These are phyloP conservation scores for Xerocomellus dryophilus DNA, from an alignment of 768 basidiomycete genomes.

Conservation along the genomic window DNA sequence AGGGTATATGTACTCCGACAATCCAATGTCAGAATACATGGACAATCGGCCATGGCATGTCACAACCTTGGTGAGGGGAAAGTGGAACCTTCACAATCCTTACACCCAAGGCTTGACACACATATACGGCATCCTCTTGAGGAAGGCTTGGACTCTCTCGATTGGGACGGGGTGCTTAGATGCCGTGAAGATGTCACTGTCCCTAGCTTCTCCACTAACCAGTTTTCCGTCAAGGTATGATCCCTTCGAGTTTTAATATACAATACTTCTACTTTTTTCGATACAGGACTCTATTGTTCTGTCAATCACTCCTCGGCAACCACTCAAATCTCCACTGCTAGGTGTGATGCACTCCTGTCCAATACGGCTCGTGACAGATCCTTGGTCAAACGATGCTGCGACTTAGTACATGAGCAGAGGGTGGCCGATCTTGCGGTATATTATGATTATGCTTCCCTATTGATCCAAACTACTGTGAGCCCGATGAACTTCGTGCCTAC, in stretches of 20 bases:
- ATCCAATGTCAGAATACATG: constrained; percentile 34
- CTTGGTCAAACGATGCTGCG: constrained; percentile 35
- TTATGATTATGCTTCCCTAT: not conserved
- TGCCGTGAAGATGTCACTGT: constrained; percentile 37
- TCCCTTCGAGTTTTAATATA: not conserved
- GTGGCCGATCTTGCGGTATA: not conserved
- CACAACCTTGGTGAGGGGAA: constrained; percentile 48
- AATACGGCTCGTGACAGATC: constrained; percentile 58
- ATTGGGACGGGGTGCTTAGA: constrained; percentile 59
- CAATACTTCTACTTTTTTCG: not conserved
- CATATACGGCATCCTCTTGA: constrained; percentile 12
- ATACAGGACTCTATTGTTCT: constrained; percentile 59
- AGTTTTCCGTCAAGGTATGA: constrained; percentile 50
- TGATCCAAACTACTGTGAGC: not conserved
- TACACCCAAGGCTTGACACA: constrained; percentile 10
- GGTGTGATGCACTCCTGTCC: constrained; percentile 46
- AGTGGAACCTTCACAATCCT: constrained; percentile 44
- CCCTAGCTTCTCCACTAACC: constrained; percentile 46
- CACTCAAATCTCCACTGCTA: constrained; percentile 34
- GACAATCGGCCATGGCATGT: constrained; percentile 2
- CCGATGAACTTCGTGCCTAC: not conserved
- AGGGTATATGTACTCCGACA: constrained; percentile 57
- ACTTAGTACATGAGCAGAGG: not conserved
- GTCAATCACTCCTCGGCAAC: constrained; percentile 42
- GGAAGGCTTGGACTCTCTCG: constrained; percentile 42